Evolutionary conservation across 495 filamentous ascomycete species (phyloP).

Genomic region (Penicillium roqueforti): DNA sequence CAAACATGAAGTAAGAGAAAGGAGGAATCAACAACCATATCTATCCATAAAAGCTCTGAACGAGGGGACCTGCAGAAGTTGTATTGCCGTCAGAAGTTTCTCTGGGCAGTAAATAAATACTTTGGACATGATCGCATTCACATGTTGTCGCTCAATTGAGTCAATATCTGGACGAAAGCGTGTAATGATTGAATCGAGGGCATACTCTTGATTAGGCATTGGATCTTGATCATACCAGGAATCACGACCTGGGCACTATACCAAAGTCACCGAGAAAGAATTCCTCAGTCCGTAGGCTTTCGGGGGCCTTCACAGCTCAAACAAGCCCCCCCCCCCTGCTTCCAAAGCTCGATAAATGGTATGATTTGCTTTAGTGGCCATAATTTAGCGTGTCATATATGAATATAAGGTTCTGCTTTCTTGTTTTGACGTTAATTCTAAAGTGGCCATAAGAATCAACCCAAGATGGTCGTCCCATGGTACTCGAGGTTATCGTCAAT

Average conservation of each 20-base stretch:
- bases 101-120: conserved; percentile 22
- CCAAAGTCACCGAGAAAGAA: conserved; percentile 55
- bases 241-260: conserved; percentile 24
- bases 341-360: conserved; percentile 14
- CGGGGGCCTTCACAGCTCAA: conserved; percentile 8
- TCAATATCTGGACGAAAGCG: conserved; percentile 18
- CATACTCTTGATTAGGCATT: conserved; percentile 4
- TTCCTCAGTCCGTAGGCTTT: conserved; percentile 28
- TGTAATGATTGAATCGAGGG: conserved; percentile 19
- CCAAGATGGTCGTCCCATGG: no score
- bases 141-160: conserved; percentile 18
- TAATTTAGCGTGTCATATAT: no score
- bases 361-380: conserved; percentile 20
- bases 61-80: conserved; percentile 20
- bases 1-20: no score
- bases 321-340: conserved; percentile 20
- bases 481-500: no score
- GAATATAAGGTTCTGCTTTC: no score
- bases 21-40: conserved; percentile 14
- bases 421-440: no score
- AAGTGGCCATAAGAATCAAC: no score
- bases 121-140: conserved; percentile 21
- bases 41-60: conserved; percentile 23
- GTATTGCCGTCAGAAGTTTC: conserved; percentile 15
- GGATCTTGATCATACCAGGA: conserved; percentile 14